Percentiles rank a stretch among this genome's conserved stretches.
Conservation (phyloP, 352 stramenopile species). For the Phytopythium boreale region DNA sequence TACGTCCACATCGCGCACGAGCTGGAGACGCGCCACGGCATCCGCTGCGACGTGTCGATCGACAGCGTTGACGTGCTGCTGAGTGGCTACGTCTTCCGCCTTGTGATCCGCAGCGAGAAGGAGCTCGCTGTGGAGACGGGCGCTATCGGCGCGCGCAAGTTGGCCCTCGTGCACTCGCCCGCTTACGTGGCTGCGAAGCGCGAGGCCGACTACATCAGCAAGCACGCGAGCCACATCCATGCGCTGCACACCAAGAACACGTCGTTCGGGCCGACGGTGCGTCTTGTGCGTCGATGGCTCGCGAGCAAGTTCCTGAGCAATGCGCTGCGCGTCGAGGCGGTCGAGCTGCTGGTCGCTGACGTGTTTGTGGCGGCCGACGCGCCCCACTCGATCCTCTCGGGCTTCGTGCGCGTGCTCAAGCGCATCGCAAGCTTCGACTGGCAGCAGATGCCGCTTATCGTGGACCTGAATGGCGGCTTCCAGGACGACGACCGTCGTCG, state of each 20-base stretch:
- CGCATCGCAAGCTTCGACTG: conserved; percentile 72
- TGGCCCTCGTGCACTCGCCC: conserved; percentile 54
- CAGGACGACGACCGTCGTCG: conserved; percentile 61
- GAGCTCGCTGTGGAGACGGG: conserved; percentile 64
- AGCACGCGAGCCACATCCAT: conserved; percentile 72
- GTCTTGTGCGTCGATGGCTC: conserved; percentile 80
- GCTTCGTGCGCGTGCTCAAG: conserved; percentile 80
- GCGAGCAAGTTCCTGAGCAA: conserved; percentile 79
- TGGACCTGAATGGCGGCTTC: conserved; percentile 63
- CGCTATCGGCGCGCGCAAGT: conserved; percentile 47
- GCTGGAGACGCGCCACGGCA: conserved; percentile 51
- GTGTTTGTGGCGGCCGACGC: conserved; percentile 58
- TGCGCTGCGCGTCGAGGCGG: conserved; percentile 54
- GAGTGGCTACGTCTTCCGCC: conserved; percentile 79
- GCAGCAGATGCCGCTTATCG: conserved; percentile 64
- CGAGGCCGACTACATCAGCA: conserved; percentile 55
- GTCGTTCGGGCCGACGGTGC: conserved; percentile 74
- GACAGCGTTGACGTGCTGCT: conserved; percentile 82
- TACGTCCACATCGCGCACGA: conserved; percentile 87
- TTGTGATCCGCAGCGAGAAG: conserved; percentile 80
- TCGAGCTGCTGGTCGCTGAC: conserved; percentile 80
- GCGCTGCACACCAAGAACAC: conserved; percentile 77
- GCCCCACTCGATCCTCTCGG: conserved; percentile 74
- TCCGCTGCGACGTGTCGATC: conserved; percentile 71
- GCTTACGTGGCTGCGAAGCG: conserved; percentile 65